These are phyloP conservation scores for Ustilago loliicola DNA, from an alignment of 1,284 basidiomycete species.

Conservation along the genomic window DNA sequence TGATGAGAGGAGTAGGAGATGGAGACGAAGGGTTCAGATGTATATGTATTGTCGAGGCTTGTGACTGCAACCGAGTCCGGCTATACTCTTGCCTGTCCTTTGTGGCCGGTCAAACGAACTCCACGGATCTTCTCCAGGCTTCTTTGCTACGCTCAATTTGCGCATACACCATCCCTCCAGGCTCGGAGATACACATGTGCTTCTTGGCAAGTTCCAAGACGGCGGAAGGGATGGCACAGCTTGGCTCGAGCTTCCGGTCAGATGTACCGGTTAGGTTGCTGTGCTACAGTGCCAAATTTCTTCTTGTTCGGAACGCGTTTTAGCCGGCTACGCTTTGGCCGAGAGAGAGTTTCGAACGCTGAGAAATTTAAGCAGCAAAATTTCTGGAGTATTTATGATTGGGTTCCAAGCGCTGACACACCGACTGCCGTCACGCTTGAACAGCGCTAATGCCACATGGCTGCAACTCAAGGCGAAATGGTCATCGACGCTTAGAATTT, in stretches of 20 bases:
- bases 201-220: neutral
- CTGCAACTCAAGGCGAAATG: neutral
- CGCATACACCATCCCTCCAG: neutral
- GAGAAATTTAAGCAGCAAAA: too few species aligned
- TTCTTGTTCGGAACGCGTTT: conserved; percentile 2
- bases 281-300: neutral
- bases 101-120: neutral
- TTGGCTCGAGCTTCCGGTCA: conserved; percentile 8
- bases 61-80: conserved; percentile 5
- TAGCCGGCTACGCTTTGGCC: conserved; percentile 2
- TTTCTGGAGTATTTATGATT: neutral
- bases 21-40: neutral
- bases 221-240: neutral
- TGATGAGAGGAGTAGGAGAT: neutral
- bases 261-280: neutral
- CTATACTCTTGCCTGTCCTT: conserved; percentile 3
- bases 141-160: neutral
- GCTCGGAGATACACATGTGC: conserved; percentile 13
- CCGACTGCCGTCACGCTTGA: neutral
- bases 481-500: conserved; percentile 2
- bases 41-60: neutral
- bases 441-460: conserved; percentile 6
- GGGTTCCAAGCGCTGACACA: neutral
- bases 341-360: neutral
- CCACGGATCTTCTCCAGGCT: conserved; percentile 6